Base-by-base conservation (phyloP, 768 basidiomycete species). In the Hortiboletus campestris region DNA sequence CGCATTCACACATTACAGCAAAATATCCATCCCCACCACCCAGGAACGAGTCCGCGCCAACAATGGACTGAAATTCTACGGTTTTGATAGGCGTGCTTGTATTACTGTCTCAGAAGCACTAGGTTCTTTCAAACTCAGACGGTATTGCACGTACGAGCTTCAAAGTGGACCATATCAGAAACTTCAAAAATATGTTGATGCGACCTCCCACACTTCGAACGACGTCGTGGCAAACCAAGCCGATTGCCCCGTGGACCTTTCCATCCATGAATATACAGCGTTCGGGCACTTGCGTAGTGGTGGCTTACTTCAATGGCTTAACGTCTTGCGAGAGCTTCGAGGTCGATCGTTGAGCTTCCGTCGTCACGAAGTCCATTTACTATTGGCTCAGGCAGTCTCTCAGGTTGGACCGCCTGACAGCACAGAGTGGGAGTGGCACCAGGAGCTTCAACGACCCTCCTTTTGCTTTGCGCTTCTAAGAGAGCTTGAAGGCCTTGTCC, bases 231-330 rank as follows among this genome's bases (percentile, higher is more conserved):
- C 76, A 20, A 61, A 64, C 19, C 82, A 84, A 53, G 55, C 56
- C 0, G 63, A 71, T 10, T 82, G 80, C 49, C 76, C 75, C 6
- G 44, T 48, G 20, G 67, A 75, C 7, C 63, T 84, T 22, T 72
- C 58, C 9, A 56, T 79, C 2, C 79, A 84, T 29, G 81, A 84
- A 51, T 77, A 69, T 34, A 66, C 75, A 13, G 70, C 76, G 0
- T 84, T 80, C 48, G 75, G 73, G 12, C 67, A 71, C 46, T 57
- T 84, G 35, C 78, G 83, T 6, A 72, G 76, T 36, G 81, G 82
- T 0, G 54, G 68, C 0, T 63, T 54, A 2, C 57, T 84, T 0
- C 81, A 83, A 46, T 82, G 80, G 81, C 63, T 75, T 38, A 83
- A 83, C 54, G 75, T 84, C 38, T 54, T 73, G 13, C 73, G 76